phyloP scores from a whole-genome alignment of 73 alveolate genomes.

The Paraurostyla sp. region DNA sequence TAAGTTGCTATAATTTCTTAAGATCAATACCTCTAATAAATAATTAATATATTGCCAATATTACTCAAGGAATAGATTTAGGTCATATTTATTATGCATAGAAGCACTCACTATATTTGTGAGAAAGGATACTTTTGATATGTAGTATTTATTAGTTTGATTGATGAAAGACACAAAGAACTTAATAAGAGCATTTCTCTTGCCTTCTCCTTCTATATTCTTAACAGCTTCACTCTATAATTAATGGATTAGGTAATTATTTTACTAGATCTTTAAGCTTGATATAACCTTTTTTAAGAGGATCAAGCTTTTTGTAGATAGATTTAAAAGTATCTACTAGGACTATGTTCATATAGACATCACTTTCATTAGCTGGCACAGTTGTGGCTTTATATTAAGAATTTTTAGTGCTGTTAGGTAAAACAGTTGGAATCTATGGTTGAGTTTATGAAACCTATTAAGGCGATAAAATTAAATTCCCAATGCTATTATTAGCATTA shows the following conservation, averaged over 20 bases:
- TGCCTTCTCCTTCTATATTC: not conserved
- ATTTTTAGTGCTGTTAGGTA: no score
- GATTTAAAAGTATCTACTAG: slow-evolving; percentile 36
- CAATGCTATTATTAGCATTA: no score
- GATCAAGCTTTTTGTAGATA: slow-evolving; percentile 31
- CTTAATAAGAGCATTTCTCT: slow-evolving; percentile 34
- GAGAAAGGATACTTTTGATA: slow-evolving; percentile 23
- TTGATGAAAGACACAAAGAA: slow-evolving; percentile 40
- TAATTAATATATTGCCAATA: not conserved
- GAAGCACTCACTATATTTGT: slow-evolving; percentile 35
- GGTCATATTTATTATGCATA: slow-evolving; percentile 24
- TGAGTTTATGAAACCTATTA: not conserved
- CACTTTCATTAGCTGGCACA: not conserved
- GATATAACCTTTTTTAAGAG: slow-evolving; percentile 32
- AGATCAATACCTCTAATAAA: not conserved
- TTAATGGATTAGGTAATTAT: not conserved
- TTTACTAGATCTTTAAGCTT: slow-evolving; percentile 37
- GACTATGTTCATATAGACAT: not conserved
- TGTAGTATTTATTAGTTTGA: slow-evolving; percentile 9
- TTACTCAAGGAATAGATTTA: slow-evolving; percentile 7
- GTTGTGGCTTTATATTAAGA: no score
- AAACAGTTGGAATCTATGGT: no score
- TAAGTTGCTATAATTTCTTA: not conserved
- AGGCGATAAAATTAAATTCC: no score
- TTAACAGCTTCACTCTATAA: slow-evolving; percentile 41